Evolutionary conservation across 345 rosid species (phyloP).

Genomic region (Boechera divaricarpa): DNA sequence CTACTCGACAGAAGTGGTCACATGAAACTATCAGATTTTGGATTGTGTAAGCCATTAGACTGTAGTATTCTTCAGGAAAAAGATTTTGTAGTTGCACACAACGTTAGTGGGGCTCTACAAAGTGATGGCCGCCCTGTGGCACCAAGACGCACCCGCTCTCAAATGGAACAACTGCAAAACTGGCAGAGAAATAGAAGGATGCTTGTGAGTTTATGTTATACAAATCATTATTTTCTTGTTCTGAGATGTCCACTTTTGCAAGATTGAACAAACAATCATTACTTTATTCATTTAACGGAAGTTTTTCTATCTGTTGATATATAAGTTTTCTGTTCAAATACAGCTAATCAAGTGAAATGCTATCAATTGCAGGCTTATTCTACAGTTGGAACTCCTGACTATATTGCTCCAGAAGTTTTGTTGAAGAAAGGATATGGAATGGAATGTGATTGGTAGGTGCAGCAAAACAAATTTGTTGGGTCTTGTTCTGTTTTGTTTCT

Average conservation of each 20-base stretch:
- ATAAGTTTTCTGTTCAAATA: background rate
- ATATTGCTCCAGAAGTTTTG: constrained; percentile 96
- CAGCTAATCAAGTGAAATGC: background rate
- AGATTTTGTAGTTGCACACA: constrained; percentile 72
- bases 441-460: constrained; percentile 97
- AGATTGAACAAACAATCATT: background rate
- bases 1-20: constrained; percentile 93
- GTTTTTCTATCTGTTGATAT: background rate
- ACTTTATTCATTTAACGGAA: background rate
- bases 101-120: constrained; percentile 69
- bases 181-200: constrained; percentile 98
- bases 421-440: constrained; percentile 96
- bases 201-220: constrained; percentile 65
- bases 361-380: constrained; percentile 81
- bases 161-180: constrained; percentile 85
- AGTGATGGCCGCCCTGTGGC: constrained; percentile 84
- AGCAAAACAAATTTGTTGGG: constrained; percentile 26
- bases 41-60: constrained; percentile 95
- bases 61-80: constrained; percentile 94
- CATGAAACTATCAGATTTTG: constrained; percentile 97
- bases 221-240: background rate
- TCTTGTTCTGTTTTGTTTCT: constrained; percentile 27
- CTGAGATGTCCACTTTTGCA: constrained; percentile 1
- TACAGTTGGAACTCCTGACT: constrained; percentile 98
- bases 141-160: constrained; percentile 86